Conservation (phyloP, 805 yeast species). For the Dipodascopsis uninucleata region DNA sequence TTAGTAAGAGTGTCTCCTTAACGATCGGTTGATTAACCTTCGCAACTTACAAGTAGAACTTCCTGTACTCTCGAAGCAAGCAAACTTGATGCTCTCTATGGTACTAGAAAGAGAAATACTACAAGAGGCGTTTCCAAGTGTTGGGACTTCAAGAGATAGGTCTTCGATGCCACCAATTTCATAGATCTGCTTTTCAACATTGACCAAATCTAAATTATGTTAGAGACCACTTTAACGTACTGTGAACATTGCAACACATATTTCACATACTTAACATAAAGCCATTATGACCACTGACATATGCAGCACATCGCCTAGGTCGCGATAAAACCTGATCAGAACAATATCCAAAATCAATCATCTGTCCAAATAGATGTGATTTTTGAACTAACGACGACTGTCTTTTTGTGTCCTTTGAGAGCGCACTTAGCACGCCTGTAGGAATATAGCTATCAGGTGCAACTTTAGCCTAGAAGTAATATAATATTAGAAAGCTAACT, state of each 20-base stretch:
- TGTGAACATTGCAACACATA: too few species aligned
- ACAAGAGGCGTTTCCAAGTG: background rate
- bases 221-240: too few species aligned
- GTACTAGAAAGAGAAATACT: slow-evolving; percentile 3
- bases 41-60: too few species aligned
- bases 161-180: slow-evolving; percentile 3
- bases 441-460: slow-evolving; percentile 18
- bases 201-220: slow-evolving; percentile 4
- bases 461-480: too few species aligned
- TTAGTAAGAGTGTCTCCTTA: background rate
- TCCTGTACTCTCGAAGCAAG: slow-evolving; percentile 15
- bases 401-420: background rate
- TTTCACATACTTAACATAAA: slow-evolving; percentile 1
- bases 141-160: slow-evolving; percentile 8
- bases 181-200: background rate
- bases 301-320: slow-evolving; percentile 10
- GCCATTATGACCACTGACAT: slow-evolving; percentile 10
- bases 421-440: slow-evolving; percentile 6
- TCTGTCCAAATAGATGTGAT: background rate
- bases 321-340: slow-evolving; percentile 3
- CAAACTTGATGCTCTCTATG: slow-evolving; percentile 20
- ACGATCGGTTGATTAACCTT: slow-evolving; percentile 3
- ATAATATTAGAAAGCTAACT: too few species aligned
- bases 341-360: slow-evolving; percentile 14
- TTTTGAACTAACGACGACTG: too few species aligned